A percentile compares a stretch with the other conserved stretches of the same genome.
Evolutionary conservation across 2,329 filamentous ascomycete species (phyloP).

Genomic region (Coniochaeta sp.): DNA sequence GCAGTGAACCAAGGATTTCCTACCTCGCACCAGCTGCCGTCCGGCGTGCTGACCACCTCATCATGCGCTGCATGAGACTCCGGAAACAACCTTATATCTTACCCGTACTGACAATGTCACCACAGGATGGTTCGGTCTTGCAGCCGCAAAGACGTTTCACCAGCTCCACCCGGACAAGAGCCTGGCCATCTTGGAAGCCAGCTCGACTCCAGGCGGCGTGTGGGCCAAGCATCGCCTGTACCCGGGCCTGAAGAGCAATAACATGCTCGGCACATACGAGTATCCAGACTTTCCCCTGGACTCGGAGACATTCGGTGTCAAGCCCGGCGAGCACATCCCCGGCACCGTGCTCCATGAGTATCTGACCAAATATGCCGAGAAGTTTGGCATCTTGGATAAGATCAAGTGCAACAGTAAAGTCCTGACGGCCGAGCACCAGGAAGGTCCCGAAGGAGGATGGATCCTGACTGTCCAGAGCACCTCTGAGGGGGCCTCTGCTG

Average conservation of each 20-base stretch:
- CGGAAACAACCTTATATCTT: background rate
- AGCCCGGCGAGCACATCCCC: conserved; percentile 37
- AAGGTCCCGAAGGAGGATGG: conserved; percentile 30
- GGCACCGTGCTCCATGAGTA: conserved; percentile 39
- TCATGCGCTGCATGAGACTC: background rate
- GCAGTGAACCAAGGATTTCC: conserved; percentile 10
- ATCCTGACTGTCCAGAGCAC: conserved; percentile 21
- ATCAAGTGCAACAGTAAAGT: conserved; percentile 33
- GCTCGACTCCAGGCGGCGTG: conserved; percentile 54
- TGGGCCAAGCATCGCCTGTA: conserved; percentile 64
- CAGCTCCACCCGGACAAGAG: conserved; percentile 49
- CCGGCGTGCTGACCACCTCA: background rate
- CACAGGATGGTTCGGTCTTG: conserved; percentile 38
- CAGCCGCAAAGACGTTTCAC: conserved; percentile 53
- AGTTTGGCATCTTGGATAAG: conserved; percentile 30
- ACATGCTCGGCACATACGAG: conserved; percentile 65
- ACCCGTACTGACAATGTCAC: background rate
- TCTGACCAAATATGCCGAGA: conserved; percentile 33
- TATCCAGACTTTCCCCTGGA: conserved; percentile 68
- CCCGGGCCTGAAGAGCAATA: conserved; percentile 65
- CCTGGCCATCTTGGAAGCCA: conserved; percentile 50
- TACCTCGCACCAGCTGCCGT: background rate
- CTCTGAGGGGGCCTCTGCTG: background rate
- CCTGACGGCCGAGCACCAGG: conserved; percentile 31
- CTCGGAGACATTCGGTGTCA: conserved; percentile 39